Evolutionary conservation across 176 grass and related monocot genomes (phyloP).

Genomic region (Triticum timopheevii): DNA sequence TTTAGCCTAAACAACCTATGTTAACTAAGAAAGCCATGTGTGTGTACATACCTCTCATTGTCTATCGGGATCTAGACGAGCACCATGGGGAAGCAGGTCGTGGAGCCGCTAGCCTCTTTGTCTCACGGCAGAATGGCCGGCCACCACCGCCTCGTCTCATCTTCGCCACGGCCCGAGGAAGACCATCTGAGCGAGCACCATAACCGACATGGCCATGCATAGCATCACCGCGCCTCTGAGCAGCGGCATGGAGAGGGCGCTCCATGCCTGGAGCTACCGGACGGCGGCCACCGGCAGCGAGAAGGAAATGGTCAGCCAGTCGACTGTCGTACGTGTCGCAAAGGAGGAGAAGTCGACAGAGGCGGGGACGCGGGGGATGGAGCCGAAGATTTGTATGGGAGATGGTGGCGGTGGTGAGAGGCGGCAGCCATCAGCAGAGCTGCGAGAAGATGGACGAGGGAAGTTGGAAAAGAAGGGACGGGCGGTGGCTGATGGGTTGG

Average conservation of each 20-base stretch:
- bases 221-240: conserved; percentile 32
- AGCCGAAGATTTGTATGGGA: too few relatives aligned
- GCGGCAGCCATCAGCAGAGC: too few relatives aligned
- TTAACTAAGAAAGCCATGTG: too few relatives aligned
- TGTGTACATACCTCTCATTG: background rate
- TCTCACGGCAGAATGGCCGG: conserved; percentile 14
- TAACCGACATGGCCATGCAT: conserved; percentile 57
- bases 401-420: too few relatives aligned
- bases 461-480: too few relatives aligned
- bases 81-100: background rate
- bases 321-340: too few relatives aligned
- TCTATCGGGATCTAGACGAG: too few relatives aligned
- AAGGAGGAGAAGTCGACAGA: too few relatives aligned
- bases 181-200: conserved; percentile 63
- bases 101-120: background rate
- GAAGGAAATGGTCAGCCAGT: background rate
- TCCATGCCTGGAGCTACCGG: conserved; percentile 23
- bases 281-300: background rate
- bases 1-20: too few relatives aligned
- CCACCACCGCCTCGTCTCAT: conserved; percentile 35
- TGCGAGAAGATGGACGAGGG: too few relatives aligned
- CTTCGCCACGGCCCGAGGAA: conserved; percentile 43
- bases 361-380: too few relatives aligned
- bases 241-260: conserved; percentile 36
- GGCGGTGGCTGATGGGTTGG: too few relatives aligned